Evolutionary conservation across 495 filamentous ascomycete genomes (phyloP), one percentile per base, ranked within the genome.

Genomic region (Aspergillus olivimuriae): DNA sequence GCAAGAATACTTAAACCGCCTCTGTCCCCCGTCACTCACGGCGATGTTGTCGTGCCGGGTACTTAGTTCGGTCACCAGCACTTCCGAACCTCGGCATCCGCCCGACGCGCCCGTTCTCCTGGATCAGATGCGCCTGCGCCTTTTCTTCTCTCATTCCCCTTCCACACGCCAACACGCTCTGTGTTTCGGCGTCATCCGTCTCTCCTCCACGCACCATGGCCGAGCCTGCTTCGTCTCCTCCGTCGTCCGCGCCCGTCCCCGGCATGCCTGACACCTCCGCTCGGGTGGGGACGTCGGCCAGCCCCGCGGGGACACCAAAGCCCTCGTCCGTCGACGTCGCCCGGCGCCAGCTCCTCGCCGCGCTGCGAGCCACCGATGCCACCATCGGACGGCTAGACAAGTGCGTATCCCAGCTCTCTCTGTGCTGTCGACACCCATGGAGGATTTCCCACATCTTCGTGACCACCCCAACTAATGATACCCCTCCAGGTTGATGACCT

Each of bases 341-440:
- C 38, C 58, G 44, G 33, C 61, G 39, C 35, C 60, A 57, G 52
- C 42, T 65, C 43, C 49, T 62, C 34, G 56, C 54, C 40, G 53
- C 60, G 6, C 48, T 72, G 16, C 50, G 34, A 20, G 54, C 61
- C 31, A 60, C 61, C 6, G 66, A 72, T 47, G 51, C 44, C 28
- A 62, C 59, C 14, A 56, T 69, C 19, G 57, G 55, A 6, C 63
- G 68, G 6, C 35, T 72, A 33, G 48, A 69, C 41, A 58, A 55
- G 68, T 72, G 48, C 56, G 65, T 39, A 12, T 30, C 36, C n/a
- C 11, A 34, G 21, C 18, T 42, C 23, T 17, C 34, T n/a, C 5
- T 11, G 11, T 28, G 11, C 11, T 11, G 5, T 28, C 24, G 5
- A 6, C 24, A 5, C 24, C 24, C 24, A 5, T 11, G 6, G 6